A percentile compares a stretch with the other conserved stretches of the same genome.
phyloP scores from a whole-genome alignment of 116 monocot species.

The Posidonia oceanica region DNA sequence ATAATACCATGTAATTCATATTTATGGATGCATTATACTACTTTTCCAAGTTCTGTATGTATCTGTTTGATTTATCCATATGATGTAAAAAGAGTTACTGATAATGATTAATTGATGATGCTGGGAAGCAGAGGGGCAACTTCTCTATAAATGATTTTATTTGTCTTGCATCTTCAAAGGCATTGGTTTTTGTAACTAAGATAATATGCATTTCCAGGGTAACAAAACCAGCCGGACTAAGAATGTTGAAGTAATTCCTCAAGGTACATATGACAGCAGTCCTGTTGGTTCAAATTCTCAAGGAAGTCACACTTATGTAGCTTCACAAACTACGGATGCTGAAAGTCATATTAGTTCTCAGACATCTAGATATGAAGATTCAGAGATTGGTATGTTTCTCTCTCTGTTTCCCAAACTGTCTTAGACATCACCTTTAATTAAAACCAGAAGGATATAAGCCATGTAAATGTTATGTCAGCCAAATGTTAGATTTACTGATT shows the following conservation, averaged over 20 bases:
- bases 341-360: conserved; percentile 50
- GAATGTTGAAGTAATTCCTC: conserved; percentile 40
- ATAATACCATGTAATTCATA: no score
- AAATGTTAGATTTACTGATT: conserved; percentile 42
- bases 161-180: no score
- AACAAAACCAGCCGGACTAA: conserved; percentile 22
- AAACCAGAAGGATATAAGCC: background rate
- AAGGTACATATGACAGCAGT: conserved; percentile 17
- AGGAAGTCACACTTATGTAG: conserved; percentile 28
- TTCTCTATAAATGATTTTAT: no score
- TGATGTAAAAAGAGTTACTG: no score
- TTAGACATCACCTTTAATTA: conserved; percentile 19
- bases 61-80: no score
- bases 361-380: conserved; percentile 78
- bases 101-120: no score
- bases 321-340: conserved; percentile 46
- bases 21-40: no score
- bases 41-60: no score
- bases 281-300: conserved; percentile 53
- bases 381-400: conserved; percentile 49
- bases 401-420: background rate
- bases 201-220: conserved; percentile 2
- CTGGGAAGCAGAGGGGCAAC: no score
- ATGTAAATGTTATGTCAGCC: conserved; percentile 3
- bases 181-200: background rate